Conservation (phyloP, 257 asterid genomes). For the Parsonsia alboflavescens region DNA sequence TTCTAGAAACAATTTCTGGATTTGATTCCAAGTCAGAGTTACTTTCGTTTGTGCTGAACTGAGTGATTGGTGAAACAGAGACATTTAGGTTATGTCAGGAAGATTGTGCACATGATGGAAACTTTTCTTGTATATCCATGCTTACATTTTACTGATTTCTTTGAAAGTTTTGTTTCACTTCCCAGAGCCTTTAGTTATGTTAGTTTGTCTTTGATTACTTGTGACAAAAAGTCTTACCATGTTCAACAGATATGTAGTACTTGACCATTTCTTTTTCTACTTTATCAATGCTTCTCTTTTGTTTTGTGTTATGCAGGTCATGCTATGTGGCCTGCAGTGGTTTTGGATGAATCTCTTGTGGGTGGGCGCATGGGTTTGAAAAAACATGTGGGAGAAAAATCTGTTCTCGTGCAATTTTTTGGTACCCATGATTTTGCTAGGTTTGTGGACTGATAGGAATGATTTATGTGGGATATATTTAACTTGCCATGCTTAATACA, state of each 20-base stretch:
- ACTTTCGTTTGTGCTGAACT: neutral
- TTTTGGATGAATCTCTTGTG: slow-evolving; percentile 73
- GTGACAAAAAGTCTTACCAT: neutral
- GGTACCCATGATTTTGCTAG: slow-evolving; percentile 99
- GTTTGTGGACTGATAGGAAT: slow-evolving; percentile 31
- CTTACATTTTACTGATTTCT: neutral
- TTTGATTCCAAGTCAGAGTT: neutral
- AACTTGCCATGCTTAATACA: neutral
- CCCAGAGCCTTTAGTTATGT: neutral
- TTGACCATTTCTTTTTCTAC: neutral
- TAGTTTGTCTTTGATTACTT: neutral
- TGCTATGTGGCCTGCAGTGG: slow-evolving; percentile 97
- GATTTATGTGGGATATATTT: neutral
- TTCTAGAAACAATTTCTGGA: neutral
- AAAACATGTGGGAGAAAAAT: slow-evolving; percentile 68
- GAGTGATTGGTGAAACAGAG: slow-evolving; percentile 1
- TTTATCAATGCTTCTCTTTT: neutral
- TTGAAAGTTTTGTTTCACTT: neutral
- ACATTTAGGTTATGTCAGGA: neutral
- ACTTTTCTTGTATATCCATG: neutral
- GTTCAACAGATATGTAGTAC: neutral
- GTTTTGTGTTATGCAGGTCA: slow-evolving; percentile 54
- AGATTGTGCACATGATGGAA: neutral
- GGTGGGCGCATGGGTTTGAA: slow-evolving; percentile 64
- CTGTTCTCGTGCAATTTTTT: slow-evolving; percentile 88